Conservation (phyloP, 257 asterid species). For the Fraxinus anomala region DNA sequence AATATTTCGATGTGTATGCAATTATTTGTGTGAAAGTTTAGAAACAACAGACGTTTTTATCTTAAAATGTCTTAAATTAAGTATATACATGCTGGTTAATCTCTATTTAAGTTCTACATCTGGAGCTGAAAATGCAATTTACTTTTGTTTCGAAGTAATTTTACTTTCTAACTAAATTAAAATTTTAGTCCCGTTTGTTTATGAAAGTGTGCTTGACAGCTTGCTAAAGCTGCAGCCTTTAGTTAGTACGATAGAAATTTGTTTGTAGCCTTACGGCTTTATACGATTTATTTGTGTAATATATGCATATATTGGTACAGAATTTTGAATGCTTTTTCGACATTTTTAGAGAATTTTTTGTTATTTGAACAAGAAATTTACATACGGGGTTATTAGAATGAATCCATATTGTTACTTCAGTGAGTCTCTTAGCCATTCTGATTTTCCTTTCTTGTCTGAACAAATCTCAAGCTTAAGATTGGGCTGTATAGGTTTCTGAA, state of each 20-base stretch:
- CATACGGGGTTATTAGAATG: not conserved
- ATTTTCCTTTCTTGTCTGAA: not conserved
- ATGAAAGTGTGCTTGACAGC: not conserved
- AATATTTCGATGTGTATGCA: not conserved
- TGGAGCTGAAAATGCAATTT: not conserved
- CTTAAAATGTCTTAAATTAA: not conserved
- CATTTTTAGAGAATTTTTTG: not conserved
- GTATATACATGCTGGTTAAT: not conserved
- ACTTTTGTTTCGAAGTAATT: not conserved
- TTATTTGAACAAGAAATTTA: not conserved
- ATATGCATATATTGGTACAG: not conserved
- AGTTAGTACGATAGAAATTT: not conserved
- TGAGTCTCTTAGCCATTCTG: not conserved
- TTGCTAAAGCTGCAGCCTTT: not conserved
- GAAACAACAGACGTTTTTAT: not conserved
- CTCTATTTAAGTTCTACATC: not conserved
- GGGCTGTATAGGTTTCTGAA: not conserved
- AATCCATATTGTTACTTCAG: not conserved
- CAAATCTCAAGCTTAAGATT: not conserved
- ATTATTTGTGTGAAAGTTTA: not conserved
- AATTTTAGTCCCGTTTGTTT: not conserved
- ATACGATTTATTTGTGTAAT: not conserved
- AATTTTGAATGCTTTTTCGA: not conserved
- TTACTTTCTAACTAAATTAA: not conserved
- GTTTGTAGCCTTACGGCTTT: not conserved